Percentiles rank a stretch among this genome's conserved stretches.
phyloP scores from a whole-genome alignment of 352 stramenopile genomes.

The Detonula confervacea region DNA sequence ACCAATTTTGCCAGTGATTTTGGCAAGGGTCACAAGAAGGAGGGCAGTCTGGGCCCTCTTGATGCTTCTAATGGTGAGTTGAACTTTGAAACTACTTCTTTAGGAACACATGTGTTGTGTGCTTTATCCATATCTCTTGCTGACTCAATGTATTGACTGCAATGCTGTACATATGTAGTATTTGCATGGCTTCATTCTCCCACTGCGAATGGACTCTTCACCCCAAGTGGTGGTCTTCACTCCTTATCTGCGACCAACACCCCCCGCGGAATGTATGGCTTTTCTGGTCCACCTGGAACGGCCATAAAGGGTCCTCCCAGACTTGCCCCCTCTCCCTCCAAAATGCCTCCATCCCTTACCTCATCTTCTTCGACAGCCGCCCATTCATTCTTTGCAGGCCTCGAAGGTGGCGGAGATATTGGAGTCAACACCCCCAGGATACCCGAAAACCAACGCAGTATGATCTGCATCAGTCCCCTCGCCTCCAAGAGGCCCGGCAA shows the following conservation, averaged over 20 bases:
- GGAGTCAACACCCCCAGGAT: conserved; percentile 39
- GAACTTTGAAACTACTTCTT: neutral
- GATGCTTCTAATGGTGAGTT: conserved; percentile 66
- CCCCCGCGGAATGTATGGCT: conserved; percentile 65
- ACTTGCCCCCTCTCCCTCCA: conserved; percentile 17
- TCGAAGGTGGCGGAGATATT: conserved; percentile 31
- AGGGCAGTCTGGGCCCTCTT: conserved; percentile 42
- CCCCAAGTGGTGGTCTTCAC: conserved; percentile 61
- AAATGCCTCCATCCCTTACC: neutral
- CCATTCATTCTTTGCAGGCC: conserved; percentile 24
- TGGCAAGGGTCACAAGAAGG: conserved; percentile 57
- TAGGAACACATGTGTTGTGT: neutral
- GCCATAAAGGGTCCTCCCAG: conserved; percentile 15
- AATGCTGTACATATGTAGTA: conserved; percentile 53
- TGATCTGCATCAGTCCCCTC: conserved; percentile 84
- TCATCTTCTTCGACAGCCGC: neutral
- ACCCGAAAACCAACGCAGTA: conserved; percentile 50
- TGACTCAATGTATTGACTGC: neutral
- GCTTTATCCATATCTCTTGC: conserved; percentile 1
- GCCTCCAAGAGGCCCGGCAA: conserved; percentile 54
- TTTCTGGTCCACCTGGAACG: conserved; percentile 20
- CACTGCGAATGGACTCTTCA: conserved; percentile 75
- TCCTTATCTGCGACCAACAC: conserved; percentile 68
- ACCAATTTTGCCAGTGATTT: conserved; percentile 85
- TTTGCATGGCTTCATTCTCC: conserved; percentile 81